These are phyloP conservation scores for Zygnema circumcarinatum DNA, from an alignment of 139 green algal species.

Conservation along the genomic window DNA sequence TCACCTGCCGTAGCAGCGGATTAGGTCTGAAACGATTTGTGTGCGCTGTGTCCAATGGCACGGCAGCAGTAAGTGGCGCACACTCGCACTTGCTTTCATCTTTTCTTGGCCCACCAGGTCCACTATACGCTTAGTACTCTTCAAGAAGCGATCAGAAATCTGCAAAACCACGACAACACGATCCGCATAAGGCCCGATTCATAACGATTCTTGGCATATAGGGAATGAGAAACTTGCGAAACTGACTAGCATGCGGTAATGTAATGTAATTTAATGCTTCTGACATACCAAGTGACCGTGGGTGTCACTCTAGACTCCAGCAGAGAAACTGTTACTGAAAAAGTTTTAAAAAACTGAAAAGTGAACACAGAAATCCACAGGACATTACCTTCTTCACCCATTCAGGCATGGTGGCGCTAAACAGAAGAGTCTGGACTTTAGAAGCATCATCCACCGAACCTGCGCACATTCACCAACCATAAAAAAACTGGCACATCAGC, in stretches of 20 bases:
- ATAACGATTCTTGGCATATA: too few species aligned
- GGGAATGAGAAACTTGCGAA: too few species aligned
- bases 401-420: slow-evolving; percentile 91
- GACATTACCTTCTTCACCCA: slow-evolving; percentile 84
- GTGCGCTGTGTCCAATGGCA: slow-evolving; percentile 81
- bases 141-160: slow-evolving; percentile 86
- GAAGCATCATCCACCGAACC: slow-evolving; percentile 46
- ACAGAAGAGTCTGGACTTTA: slow-evolving; percentile 95
- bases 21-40: slow-evolving; percentile 60
- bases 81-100: slow-evolving; percentile 80
- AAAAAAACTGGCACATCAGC: too few species aligned
- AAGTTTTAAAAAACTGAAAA: too few species aligned
- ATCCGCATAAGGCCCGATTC: not conserved
- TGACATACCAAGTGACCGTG: too few species aligned
- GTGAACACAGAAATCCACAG: not conserved
- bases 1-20: slow-evolving; percentile 62
- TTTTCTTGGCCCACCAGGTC: slow-evolving; percentile 91
- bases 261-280: too few species aligned
- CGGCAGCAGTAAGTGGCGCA: slow-evolving; percentile 86
- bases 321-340: too few species aligned
- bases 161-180: not conserved
- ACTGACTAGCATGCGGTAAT: too few species aligned
- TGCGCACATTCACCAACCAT: slow-evolving; percentile 36
- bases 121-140: slow-evolving; percentile 72
- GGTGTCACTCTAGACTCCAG: too few species aligned